Percentiles rank a stretch among this genome's conserved stretches.
These are phyloP conservation scores for Candida sp. DNA, from an alignment of 1,139 yeast species.

Conservation along the genomic window DNA sequence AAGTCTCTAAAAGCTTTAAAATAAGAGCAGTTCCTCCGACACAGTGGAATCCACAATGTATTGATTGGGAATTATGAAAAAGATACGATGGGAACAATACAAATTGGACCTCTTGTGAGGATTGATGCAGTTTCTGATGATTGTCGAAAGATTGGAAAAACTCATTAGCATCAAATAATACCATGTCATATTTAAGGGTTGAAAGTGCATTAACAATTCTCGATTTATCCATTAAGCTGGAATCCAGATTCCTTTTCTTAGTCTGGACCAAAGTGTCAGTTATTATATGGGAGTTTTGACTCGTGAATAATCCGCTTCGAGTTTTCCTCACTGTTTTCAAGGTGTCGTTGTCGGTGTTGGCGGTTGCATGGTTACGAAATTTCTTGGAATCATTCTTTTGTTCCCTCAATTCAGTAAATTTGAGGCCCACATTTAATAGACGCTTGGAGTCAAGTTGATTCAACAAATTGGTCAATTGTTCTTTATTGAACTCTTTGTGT, in stretches of 20 bases:
- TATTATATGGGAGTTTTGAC: background rate
- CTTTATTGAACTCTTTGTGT: constrained; percentile 28
- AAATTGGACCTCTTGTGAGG: background rate
- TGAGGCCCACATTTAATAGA: constrained; percentile 22
- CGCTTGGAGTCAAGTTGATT: constrained; percentile 27
- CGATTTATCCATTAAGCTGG: constrained; percentile 12
- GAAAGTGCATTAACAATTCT: constrained; percentile 19
- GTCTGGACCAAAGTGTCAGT: background rate
- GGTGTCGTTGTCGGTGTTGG: background rate
- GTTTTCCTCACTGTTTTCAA: background rate
- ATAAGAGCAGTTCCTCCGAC: constrained; percentile 37
- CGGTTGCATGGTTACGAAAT: background rate
- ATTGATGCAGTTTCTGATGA: constrained; percentile 6
- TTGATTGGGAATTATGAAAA: constrained; percentile 24
- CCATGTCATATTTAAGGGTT: constrained; percentile 20
- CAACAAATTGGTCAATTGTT: constrained; percentile 25
- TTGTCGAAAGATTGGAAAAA: constrained; percentile 10
- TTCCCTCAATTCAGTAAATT: constrained; percentile 18
- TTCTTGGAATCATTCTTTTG: constrained; percentile 7
- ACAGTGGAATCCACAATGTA: constrained; percentile 29
- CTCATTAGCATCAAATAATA: constrained; percentile 31
- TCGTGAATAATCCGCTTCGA: background rate
- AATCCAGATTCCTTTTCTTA: background rate
- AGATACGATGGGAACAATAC: constrained; percentile 10
- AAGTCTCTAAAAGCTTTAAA: constrained; percentile 26